Evolutionary conservation across 257 asterid species (phyloP).

Genomic region (Jasminum sambac): DNA sequence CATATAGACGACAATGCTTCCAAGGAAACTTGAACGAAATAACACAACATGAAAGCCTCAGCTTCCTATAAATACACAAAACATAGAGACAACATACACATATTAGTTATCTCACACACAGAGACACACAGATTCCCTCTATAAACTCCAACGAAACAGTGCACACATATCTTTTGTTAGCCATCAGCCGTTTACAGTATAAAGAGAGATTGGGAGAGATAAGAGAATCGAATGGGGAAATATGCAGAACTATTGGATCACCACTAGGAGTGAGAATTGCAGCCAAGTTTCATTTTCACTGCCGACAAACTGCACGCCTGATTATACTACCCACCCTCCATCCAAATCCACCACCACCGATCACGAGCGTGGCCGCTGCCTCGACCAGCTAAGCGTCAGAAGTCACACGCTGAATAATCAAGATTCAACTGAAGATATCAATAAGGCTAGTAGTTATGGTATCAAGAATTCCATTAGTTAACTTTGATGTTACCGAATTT

Average conservation of each 20-base stretch:
- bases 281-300: conserved; percentile 53
- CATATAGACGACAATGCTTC: neutral
- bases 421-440: conserved; percentile 16
- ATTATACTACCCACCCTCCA: conserved; percentile 48
- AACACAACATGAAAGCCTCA: neutral
- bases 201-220: neutral
- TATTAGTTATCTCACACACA: too few species aligned
- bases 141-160: neutral
- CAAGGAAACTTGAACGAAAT: neutral
- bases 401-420: conserved; percentile 7
- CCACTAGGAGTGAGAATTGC: conserved; percentile 42
- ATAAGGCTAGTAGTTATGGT: too few species aligned
- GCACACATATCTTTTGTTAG: neutral
- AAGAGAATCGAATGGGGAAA: conserved; percentile 34
- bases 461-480: conserved; percentile 11
- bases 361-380: conserved; percentile 18
- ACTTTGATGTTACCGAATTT: conserved; percentile 18
- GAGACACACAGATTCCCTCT: neutral
- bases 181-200: too few species aligned
- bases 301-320: conserved; percentile 49
- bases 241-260: conserved; percentile 41
- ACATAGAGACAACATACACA: neutral
- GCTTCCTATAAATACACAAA: neutral
- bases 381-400: conserved; percentile 9
- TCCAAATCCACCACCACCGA: conserved; percentile 21